Conservation (phyloP, 495 filamentous ascomycete species). For the Chaetomium cochliodes region DNA sequence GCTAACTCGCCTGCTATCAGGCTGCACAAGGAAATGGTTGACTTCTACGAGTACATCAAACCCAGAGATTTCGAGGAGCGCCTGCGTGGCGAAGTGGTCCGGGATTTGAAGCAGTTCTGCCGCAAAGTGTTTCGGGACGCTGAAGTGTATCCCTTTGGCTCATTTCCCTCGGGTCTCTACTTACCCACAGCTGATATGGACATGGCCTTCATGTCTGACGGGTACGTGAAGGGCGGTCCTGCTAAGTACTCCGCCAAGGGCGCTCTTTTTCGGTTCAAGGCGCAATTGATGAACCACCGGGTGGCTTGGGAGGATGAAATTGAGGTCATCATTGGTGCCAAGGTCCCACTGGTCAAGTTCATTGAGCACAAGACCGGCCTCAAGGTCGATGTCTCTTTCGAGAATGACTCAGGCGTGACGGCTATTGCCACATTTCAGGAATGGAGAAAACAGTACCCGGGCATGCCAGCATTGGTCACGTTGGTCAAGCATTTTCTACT, state of each 20-base stretch:
- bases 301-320: conserved; percentile 54
- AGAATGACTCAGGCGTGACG: conserved; percentile 75
- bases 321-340: conserved; percentile 67
- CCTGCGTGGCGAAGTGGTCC: conserved; percentile 69
- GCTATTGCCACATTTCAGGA: conserved; percentile 74
- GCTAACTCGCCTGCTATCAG: conserved; percentile 38
- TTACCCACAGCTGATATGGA: conserved; percentile 93
- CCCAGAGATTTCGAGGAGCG: conserved; percentile 73
- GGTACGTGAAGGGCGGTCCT: conserved; percentile 46
- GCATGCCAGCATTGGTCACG: conserved; percentile 77
- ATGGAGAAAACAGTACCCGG: conserved; percentile 77
- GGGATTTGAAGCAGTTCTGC: conserved; percentile 55
- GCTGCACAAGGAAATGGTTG: conserved; percentile 82
- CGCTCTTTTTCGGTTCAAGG: conserved; percentile 47
- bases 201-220: conserved; percentile 72
- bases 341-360: conserved; percentile 92
- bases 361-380: conserved; percentile 69
- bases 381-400: conserved; percentile 88
- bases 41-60: conserved; percentile 80
- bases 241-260: conserved; percentile 41
- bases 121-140: conserved; percentile 52
- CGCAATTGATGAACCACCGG: conserved; percentile 48
- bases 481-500: conserved; percentile 89
- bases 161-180: conserved; percentile 86
- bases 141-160: conserved; percentile 75